Percentiles rank a stretch among this genome's conserved stretches.
phyloP scores from a whole-genome alignment of 441 rosid genomes.

The California macrophylla region DNA sequence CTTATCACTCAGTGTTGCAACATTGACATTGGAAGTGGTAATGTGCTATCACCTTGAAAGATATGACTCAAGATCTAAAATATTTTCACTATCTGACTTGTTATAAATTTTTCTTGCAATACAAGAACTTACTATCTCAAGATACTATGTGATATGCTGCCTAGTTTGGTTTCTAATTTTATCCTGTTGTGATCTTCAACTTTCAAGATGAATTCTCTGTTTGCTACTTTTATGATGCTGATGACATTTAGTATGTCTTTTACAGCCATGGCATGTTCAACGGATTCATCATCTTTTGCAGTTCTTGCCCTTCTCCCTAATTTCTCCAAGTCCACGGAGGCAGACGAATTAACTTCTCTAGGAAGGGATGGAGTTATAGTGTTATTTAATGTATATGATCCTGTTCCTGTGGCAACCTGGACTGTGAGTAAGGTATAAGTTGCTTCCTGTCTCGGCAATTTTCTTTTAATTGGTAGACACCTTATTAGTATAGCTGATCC shows the following conservation, averaged over 20 bases:
- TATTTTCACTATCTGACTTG: neutral
- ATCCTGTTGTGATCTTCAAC: neutral
- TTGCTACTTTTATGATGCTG: neutral
- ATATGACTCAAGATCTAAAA: neutral
- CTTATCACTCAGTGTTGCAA: neutral
- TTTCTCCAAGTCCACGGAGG: neutral
- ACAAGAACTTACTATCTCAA: neutral
- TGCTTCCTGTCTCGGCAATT: neutral
- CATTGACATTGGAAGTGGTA: neutral
- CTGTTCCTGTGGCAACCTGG: constrained; percentile 22
- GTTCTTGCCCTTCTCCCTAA: constrained; percentile 22
- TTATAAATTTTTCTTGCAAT: neutral
- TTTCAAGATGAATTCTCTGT: neutral
- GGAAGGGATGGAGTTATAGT: constrained; percentile 24
- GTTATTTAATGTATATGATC: constrained; percentile 11
- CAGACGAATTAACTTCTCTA: constrained; percentile 9
- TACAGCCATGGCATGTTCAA: constrained; percentile 20
- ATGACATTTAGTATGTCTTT: neutral
- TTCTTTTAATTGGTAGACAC: neutral
- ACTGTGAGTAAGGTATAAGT: constrained; percentile 20
- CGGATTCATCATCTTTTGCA: constrained; percentile 17
- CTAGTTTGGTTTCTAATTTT: neutral
- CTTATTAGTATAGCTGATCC: neutral
- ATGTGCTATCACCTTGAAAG: neutral
- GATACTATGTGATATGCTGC: neutral